Evolutionary conservation across 345 rosid genomes (phyloP).

Genomic region (Cardamine chenopodiifolia): DNA sequence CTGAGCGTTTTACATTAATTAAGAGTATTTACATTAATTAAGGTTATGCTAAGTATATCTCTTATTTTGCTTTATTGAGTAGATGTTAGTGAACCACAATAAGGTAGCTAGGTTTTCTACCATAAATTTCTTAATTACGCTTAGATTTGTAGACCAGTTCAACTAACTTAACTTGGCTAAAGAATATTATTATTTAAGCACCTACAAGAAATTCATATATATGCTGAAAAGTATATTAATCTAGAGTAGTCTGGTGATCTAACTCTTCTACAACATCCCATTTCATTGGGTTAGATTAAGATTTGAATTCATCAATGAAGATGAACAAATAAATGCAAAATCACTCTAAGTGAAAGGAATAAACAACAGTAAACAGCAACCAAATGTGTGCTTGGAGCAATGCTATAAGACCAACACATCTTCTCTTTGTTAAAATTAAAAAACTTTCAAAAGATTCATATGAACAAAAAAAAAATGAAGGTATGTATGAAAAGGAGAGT

Average conservation of each 20-base stretch:
- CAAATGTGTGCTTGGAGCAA: constrained; percentile 11
- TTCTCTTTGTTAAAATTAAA: constrained; percentile 4
- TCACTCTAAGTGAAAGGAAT: not conserved
- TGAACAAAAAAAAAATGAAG: constrained; percentile 4
- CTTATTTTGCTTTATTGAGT: constrained; percentile 34
- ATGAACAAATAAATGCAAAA: not conserved
- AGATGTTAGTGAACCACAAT: constrained; percentile 41
- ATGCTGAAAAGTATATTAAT: not conserved
- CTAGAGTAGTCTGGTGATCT: constrained; percentile 10
- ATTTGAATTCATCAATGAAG: not conserved
- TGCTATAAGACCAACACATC: constrained; percentile 7
- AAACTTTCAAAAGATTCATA: not conserved
- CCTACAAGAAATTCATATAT: not conserved
- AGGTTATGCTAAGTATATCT: constrained; percentile 31
- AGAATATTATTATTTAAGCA: constrained; percentile 15
- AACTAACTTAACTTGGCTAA: not conserved
- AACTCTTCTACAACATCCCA: not conserved
- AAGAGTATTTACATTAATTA: constrained; percentile 19
- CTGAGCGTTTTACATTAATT: no score
- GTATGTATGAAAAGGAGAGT: constrained; percentile 22
- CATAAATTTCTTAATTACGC: not conserved
- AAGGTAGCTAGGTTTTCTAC: constrained; percentile 35
- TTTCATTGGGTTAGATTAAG: not conserved
- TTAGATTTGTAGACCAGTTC: not conserved
- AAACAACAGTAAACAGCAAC: not conserved